Conservation (phyloP, 2,329 filamentous ascomycete species). For the Sporothrix euskadiensis region DNA sequence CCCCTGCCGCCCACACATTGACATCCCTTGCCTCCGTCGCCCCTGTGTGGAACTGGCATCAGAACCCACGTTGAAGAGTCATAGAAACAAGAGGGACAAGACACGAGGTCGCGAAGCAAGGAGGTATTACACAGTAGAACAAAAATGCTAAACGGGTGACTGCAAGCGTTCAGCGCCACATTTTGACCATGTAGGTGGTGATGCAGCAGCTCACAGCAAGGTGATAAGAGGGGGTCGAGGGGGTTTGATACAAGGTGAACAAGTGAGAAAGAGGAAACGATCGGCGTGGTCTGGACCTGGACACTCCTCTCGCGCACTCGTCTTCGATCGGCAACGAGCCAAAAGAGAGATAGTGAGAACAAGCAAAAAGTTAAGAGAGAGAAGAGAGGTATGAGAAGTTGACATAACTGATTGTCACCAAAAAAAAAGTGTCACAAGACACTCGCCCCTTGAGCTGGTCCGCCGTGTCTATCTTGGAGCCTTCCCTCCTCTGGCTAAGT, state of each 20-base stretch:
- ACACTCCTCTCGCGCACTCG: neutral
- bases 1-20: neutral
- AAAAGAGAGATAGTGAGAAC: neutral
- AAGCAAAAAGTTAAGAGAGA: no score
- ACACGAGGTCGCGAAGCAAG: neutral
- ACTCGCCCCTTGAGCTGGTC: neutral
- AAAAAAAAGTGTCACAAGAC: constrained; percentile 5
- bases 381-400: neutral
- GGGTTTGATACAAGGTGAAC: neutral
- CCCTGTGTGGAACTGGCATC: neutral
- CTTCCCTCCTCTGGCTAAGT: neutral
- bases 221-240: neutral
- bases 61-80: neutral
- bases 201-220: neutral
- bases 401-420: neutral
- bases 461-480: neutral
- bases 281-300: neutral
- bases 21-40: neutral
- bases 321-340: neutral
- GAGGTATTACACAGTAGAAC: neutral
- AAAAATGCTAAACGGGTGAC: no score
- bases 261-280: neutral
- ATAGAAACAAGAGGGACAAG: neutral
- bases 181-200: no score
- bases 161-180: no score